These are phyloP conservation scores for Zymoseptoria ardabiliae DNA, from an alignment of 2,329 filamentous ascomycete genomes.

Conservation along the genomic window DNA sequence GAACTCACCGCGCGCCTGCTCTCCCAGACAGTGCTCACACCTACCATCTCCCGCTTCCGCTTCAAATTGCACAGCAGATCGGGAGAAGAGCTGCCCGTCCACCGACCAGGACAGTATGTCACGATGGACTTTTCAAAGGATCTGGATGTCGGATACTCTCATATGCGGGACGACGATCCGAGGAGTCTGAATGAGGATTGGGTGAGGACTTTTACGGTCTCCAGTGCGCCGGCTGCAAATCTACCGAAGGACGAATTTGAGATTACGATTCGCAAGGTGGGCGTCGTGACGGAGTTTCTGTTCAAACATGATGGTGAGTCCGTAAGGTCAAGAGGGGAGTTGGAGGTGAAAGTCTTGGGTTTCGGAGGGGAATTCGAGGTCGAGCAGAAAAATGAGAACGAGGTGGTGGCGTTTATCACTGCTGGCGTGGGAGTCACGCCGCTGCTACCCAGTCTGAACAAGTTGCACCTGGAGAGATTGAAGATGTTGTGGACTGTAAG, in stretches of 20 bases:
- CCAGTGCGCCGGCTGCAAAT: conserved; percentile 37
- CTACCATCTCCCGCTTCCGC: conserved; percentile 59
- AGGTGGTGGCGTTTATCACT: conserved; percentile 57
- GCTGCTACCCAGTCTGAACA: conserved; percentile 49
- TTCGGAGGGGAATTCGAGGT: conserved; percentile 60
- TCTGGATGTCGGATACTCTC: conserved; percentile 65
- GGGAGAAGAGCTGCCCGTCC: conserved; percentile 34
- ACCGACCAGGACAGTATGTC: conserved; percentile 68
- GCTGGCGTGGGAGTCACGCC: conserved; percentile 81
- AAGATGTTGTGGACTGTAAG: conserved; percentile 62
- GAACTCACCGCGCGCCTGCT: conserved; percentile 36
- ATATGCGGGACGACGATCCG: conserved; percentile 79
- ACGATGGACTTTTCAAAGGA: conserved; percentile 65
- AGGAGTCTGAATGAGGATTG: conserved; percentile 77
- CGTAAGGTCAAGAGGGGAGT: conserved; percentile 26
- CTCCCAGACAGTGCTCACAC: conserved; percentile 54
- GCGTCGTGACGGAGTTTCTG: conserved; percentile 59
- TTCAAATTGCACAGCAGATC: conserved; percentile 38
- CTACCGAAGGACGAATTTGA: conserved; percentile 49
- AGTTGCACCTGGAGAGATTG: conserved; percentile 37
- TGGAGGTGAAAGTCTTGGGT: conserved; percentile 62
- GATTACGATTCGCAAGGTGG: conserved; percentile 64
- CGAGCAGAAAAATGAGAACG: conserved; percentile 25
- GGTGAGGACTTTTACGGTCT: conserved; percentile 75
- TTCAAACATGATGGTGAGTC: conserved; percentile 36